Evolutionary conservation across 805 yeast genomes (phyloP).

Genomic region (Lipomyces sp.): DNA sequence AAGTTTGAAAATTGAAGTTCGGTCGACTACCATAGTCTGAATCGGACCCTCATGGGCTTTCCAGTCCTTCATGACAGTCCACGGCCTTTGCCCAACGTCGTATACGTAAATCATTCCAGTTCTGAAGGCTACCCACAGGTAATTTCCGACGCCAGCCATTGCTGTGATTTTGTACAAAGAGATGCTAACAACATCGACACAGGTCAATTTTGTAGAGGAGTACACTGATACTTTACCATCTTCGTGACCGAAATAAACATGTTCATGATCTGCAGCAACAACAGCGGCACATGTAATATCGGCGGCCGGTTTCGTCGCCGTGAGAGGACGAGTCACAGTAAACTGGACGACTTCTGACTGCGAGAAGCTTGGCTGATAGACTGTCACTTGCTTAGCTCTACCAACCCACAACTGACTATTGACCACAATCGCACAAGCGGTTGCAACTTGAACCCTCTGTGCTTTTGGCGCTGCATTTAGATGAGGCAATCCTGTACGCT

Average conservation of each 20-base stretch:
- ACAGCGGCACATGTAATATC: constrained; percentile 44
- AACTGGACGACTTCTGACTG: constrained; percentile 35
- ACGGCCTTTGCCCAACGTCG: constrained; percentile 42
- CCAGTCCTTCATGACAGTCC: constrained; percentile 48
- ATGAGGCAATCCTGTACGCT: constrained; percentile 31
- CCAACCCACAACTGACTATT: constrained; percentile 46
- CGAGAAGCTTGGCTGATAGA: constrained; percentile 42
- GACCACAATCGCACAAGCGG: constrained; percentile 41
- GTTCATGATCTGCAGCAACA: constrained; percentile 38
- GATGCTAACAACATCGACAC: constrained; percentile 43
- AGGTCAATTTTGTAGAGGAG: constrained; percentile 39
- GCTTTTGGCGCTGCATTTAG: constrained; percentile 41
- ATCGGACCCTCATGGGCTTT: constrained; percentile 45
- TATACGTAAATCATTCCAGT: constrained; percentile 48
- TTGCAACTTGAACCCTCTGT: constrained; percentile 40
- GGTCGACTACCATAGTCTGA: constrained; percentile 35
- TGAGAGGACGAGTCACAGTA: constrained; percentile 41
- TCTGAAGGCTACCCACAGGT: constrained; percentile 48
- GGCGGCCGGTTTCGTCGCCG: constrained; percentile 36
- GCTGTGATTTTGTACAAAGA: constrained; percentile 42
- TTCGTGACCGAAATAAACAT: constrained; percentile 49
- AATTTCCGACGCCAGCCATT: constrained; percentile 41
- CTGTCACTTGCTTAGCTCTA: constrained; percentile 42
- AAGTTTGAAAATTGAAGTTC: constrained; percentile 33
- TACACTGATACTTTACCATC: constrained; percentile 48